Evolutionary conservation across 257 asterid species (phyloP).

Genomic region (Oldenlandia corymbosa): DNA sequence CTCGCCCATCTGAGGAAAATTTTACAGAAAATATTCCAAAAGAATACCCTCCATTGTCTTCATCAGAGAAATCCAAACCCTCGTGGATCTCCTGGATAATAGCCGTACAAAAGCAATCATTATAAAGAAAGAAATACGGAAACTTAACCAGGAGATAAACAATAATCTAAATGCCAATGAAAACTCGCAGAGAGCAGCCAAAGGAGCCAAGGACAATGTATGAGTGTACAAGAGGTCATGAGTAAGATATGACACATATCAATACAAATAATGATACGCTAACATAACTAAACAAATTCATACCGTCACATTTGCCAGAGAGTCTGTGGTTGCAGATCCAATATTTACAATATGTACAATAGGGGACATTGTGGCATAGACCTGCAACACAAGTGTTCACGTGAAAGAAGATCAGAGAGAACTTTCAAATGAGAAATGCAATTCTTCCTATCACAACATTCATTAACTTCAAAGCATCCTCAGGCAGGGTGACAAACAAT

Average conservation of each 20-base stretch:
- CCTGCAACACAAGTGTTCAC: constrained; percentile 38
- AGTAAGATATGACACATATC: no score
- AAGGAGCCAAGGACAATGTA: constrained; percentile 5
- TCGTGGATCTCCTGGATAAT: constrained; percentile 73
- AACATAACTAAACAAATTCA: constrained; percentile 13
- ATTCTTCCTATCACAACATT: neutral
- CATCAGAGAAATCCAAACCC: constrained; percentile 56
- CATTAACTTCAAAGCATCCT: neutral
- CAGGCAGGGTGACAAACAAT: neutral
- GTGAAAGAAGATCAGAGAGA: neutral
- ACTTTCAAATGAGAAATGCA: neutral
- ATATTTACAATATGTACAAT: constrained; percentile 54
- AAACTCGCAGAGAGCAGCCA: neutral
- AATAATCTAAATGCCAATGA: neutral
- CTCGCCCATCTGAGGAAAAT: constrained; percentile 82
- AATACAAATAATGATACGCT: constrained; percentile 1
- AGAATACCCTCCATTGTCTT: constrained; percentile 42
- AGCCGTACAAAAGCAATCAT: constrained; percentile 6
- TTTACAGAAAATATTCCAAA: constrained; percentile 83
- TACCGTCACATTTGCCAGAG: constrained; percentile 79
- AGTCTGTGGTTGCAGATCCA: constrained; percentile 56
- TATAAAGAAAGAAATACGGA: neutral
- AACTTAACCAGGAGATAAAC: neutral
- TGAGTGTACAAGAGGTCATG: no score
- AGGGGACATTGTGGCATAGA: constrained; percentile 82